Evolutionary conservation across 352 stramenopile species (phyloP).

Genomic region (Globisporangium acanthophoron): DNA sequence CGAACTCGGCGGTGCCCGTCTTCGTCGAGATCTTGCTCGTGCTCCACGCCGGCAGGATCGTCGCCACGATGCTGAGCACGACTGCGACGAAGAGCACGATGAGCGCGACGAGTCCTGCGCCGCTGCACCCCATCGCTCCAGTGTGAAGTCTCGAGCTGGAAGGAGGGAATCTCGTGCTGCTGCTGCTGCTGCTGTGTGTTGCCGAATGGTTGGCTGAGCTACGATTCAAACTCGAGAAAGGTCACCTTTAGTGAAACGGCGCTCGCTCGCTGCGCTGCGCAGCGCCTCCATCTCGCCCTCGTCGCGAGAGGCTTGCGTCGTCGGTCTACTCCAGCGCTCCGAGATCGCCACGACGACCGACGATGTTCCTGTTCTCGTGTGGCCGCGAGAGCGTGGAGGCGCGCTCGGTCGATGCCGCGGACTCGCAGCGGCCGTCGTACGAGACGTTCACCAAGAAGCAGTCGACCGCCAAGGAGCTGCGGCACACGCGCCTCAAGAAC

Average conservation of each 20-base stretch:
- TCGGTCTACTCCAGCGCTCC: too few species aligned
- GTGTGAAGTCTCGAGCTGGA: too few species aligned
- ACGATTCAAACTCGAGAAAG: too few species aligned
- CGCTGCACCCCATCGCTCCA: slow-evolving; percentile 41
- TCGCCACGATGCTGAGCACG: slow-evolving; percentile 52
- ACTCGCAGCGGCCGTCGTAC: slow-evolving; percentile 10
- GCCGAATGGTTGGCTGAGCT: too few species aligned
- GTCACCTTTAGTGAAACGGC: too few species aligned
- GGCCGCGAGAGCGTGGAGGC: slow-evolving; percentile 22
- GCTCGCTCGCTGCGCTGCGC: too few species aligned
- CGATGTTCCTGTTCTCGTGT: slow-evolving; percentile 35
- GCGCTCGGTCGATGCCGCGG: slow-evolving; percentile 2
- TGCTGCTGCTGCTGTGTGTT: too few species aligned
- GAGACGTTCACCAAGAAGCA: slow-evolving; percentile 16
- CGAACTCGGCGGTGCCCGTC: slow-evolving; percentile 41
- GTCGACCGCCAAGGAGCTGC: slow-evolving; percentile 9
- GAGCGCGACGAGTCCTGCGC: slow-evolving; percentile 47
- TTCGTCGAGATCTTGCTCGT: slow-evolving; percentile 34
- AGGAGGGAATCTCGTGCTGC: too few species aligned
- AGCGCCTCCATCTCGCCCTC: too few species aligned
- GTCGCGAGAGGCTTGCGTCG: too few species aligned
- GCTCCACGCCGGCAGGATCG: slow-evolving; percentile 62
- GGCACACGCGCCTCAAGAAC: slow-evolving; percentile 8
- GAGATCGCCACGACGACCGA: background rate
- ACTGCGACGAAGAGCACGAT: slow-evolving; percentile 51